These are phyloP conservation scores for Scalesia atractyloides DNA, from an alignment of 129 eudicot species.

Conservation along the genomic window DNA sequence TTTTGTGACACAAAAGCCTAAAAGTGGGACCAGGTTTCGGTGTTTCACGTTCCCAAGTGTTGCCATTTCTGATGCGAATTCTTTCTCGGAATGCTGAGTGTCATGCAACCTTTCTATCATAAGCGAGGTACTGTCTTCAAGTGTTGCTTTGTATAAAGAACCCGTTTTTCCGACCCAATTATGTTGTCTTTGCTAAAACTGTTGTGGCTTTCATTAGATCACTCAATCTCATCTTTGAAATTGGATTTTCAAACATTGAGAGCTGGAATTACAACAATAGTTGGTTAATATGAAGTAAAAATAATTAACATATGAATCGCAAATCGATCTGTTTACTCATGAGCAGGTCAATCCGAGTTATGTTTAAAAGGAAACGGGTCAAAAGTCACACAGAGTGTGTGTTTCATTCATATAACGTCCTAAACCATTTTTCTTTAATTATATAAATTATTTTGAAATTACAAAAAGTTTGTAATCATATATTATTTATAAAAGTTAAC, in stretches of 20 bases:
- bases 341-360: not conserved
- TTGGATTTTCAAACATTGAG: constrained; percentile 75
- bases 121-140: constrained; percentile 66
- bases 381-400: not conserved
- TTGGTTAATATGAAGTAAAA: not conserved
- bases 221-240: constrained; percentile 76
- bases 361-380: not conserved
- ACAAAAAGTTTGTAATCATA: not conserved
- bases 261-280: constrained; percentile 47
- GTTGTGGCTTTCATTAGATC: constrained; percentile 88
- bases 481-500: not conserved
- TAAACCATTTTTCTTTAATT: not conserved
- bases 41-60: constrained; percentile 75
- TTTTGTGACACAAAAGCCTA: constrained; percentile 74
- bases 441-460: not conserved
- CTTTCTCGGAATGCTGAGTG: constrained; percentile 78
- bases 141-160: constrained; percentile 67
- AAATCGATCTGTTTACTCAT: not conserved
- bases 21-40: constrained; percentile 77
- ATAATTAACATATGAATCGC: not conserved
- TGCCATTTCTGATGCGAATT: constrained; percentile 78
- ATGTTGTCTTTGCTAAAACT: constrained; percentile 77
- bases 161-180: constrained; percentile 81
- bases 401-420: too few species aligned
- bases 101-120: constrained; percentile 81